Base-by-base conservation (phyloP, 345 rosid genomes). In the Citrus hindsii region DNA sequence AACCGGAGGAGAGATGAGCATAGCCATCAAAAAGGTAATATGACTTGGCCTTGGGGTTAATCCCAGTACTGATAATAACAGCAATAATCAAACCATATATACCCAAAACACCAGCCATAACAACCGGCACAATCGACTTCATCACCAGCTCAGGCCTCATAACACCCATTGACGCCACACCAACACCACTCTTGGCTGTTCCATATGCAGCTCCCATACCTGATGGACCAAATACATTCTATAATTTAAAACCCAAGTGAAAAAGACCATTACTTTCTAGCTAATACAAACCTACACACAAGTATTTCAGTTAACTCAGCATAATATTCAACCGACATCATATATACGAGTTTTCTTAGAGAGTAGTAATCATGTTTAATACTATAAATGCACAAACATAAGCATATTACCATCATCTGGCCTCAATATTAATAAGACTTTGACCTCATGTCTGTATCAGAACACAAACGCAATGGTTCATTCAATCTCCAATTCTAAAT, bases 151-250 rank as follows among this genome's bases (percentile, higher is more conserved):
- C 98, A 0, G 98, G 98, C 79, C 97, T 91, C 98, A 94, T 94
- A 77, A 92, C 98, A 42, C 98, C 98, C 98, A 94, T 92, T 0
- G 96, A 94, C 22, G 96, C 98, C 68, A 92, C 97, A 4, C 97
- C 98, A 0, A 94, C 98, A 40, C 97, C 98, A 71, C 98, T 94
- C 93, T 94, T 94, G 10, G 98, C 96, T 12, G 98, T 94, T 37
- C 98, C 98, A 67, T 94, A 94, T 2, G 98, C 97, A 73, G 97
- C 98, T 88, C 98, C 98, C 98, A 94, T 94, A 76, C 98, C 98
- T 92, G 80, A 74, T 32, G 62, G 75, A 37, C 55, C 30, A 75
- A 79, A 28, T 33, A 64, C 58, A 77, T 9, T 16, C 24, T 6
- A 70, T 4, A 1, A 28, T 12, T 70, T 8, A 28, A 14, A 27